Evolutionary conservation across 495 filamentous ascomycete genomes (phyloP), one percentile per base, ranked within the genome.

Genomic region (Penicillium herquei): DNA sequence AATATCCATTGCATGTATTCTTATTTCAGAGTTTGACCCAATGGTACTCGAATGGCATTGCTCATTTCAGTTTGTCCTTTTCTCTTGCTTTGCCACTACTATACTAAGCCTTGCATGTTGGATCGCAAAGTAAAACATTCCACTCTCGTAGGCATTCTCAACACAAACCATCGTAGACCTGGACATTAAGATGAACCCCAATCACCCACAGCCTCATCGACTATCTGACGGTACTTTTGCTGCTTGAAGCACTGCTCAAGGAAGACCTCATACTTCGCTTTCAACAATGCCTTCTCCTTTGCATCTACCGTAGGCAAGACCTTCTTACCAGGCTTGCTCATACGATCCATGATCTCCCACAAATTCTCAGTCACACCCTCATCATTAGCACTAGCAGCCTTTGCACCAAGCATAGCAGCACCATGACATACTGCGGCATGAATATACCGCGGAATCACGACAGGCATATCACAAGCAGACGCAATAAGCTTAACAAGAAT

Each of bases 281-380:
- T 72, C 51, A 98, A 71, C 54, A 98, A 72, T 63, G 84, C 87
- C 79, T 87, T 91, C 78, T 93, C 86, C 31, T 81, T 83, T 44
- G 60, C 61, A 65, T 95, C 83, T 17, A 74, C 81, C 0, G 81
- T 83, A 13, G 93, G 89, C 70, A 83, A 74, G 3, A 96, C 84
- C 52, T 89, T 82, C 66, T 84, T 88, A n/a, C 94, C 93, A 21
- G 90, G 87, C 75, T 96, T 96, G 72, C 86, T 92, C 88, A 96
- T 96, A 34, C 92, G 85, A 70, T 94, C 89, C 94, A 98, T 98
- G 64, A 98, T 96, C 51, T 84, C 80, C 94, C 93, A 98, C 54
- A 98, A 74, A 40, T 85, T 81, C 74, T 96, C 92, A 1, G 87
- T 92, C 55, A 85, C 84, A 11, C 93, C 93, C 13, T 92, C 80